Evolutionary conservation across 139 green algal genomes (phyloP).

Genomic region (Chlorella vulgaris): DNA sequence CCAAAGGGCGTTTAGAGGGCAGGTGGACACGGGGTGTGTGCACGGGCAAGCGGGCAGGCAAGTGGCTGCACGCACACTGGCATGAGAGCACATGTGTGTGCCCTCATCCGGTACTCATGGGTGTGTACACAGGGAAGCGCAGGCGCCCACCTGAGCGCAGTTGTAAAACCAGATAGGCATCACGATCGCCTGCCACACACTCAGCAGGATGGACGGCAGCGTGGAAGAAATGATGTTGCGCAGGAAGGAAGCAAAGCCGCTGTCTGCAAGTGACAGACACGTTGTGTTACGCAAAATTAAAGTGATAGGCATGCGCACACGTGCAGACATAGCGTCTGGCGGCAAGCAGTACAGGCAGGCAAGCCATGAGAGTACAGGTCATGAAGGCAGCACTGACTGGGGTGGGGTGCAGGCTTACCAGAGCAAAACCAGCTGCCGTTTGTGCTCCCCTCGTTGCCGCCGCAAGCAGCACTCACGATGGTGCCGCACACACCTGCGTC

Average conservation of each 20-base stretch:
- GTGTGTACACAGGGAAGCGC: too few relatives aligned
- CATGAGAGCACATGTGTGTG: too few relatives aligned
- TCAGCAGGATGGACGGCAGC: constrained; percentile 74
- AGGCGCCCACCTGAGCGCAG: constrained; percentile 13
- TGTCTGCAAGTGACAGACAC: background rate
- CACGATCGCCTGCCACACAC: constrained; percentile 64
- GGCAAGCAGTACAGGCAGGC: too few relatives aligned
- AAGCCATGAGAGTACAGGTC: too few relatives aligned
- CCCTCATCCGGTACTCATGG: too few relatives aligned
- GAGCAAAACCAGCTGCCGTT: constrained; percentile 62
- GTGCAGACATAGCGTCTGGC: too few relatives aligned
- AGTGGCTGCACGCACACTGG: too few relatives aligned
- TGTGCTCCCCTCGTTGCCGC: background rate
- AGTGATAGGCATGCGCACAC: too few relatives aligned
- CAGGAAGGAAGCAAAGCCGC: constrained; percentile 42
- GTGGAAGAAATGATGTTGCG: constrained; percentile 64
- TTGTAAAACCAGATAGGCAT: constrained; percentile 19
- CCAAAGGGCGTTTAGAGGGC: too few relatives aligned
- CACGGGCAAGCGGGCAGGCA: too few relatives aligned
- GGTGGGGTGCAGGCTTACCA: background rate
- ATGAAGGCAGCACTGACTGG: background rate
- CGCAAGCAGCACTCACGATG: constrained; percentile 19
- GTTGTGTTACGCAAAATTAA: too few relatives aligned
- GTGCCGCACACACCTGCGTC: constrained; percentile 25
- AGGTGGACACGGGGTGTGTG: too few relatives aligned